Evolutionary conservation across 805 yeast genomes (phyloP).

Genomic region (Teunomyces panamensis): DNA sequence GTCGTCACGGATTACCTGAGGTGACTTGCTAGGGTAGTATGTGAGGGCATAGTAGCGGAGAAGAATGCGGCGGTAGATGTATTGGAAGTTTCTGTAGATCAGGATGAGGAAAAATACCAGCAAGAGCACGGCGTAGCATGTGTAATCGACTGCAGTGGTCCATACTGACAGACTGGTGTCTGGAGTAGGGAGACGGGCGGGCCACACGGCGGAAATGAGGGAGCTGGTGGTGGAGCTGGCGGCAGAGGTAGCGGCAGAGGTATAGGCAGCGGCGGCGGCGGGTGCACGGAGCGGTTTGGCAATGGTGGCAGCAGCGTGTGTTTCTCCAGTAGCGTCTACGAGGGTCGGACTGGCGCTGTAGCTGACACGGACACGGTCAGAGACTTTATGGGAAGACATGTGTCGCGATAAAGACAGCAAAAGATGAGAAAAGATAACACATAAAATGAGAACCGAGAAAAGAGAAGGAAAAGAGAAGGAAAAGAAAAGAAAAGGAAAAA

Average conservation of each 20-base stretch:
- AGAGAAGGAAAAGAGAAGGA: neutral
- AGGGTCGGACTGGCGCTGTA: conserved; percentile 2
- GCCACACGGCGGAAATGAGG: neutral
- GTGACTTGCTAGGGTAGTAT: conserved; percentile 69
- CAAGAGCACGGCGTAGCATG: conserved; percentile 45
- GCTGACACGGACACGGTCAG: conserved; percentile 2
- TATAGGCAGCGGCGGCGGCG: neutral
- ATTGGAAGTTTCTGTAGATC: conserved; percentile 51
- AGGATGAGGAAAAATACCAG: conserved; percentile 56
- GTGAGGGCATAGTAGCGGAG: conserved; percentile 58
- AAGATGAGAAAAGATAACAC: neutral
- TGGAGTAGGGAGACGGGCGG: neutral
- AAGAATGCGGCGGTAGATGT: conserved; percentile 47
- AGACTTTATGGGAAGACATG: conserved; percentile 2
- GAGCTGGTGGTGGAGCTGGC: neutral
- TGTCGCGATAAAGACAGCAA: neutral
- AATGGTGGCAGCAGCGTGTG: neutral
- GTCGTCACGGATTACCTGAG: conserved; percentile 83
- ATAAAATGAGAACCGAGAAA: neutral
- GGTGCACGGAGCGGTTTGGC: neutral
- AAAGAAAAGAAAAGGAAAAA: neutral
- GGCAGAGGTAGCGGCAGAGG: neutral
- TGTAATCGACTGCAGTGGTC: neutral
- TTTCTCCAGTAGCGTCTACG: neutral
- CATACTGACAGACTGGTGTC: too few relatives aligned